Conservation (phyloP, 1,139 yeast species). For the Saccharomyces hybrid region DNA sequence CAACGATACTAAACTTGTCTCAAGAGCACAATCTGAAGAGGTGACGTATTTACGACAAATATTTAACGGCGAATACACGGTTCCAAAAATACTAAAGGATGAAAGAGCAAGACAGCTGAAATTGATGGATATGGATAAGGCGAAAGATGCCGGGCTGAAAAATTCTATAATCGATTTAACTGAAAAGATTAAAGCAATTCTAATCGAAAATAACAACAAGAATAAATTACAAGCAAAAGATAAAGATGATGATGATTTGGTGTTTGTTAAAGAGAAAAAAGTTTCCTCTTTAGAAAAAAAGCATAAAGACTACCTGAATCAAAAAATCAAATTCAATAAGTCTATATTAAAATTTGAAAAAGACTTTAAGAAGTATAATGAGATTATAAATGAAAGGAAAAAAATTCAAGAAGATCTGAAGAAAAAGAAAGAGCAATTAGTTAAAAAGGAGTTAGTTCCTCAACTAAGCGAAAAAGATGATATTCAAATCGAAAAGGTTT, state of each 20-base stretch:
- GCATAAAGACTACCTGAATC: constrained; percentile 22
- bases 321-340: constrained; percentile 19
- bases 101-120: constrained; percentile 25
- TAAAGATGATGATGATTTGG: constrained; percentile 26
- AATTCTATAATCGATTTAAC: constrained; percentile 24
- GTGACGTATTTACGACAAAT: constrained; percentile 31
- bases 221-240: constrained; percentile 1
- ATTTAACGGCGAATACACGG: constrained; percentile 31
- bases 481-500: constrained; percentile 34
- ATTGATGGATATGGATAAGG: constrained; percentile 18
- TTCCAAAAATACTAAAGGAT: constrained; percentile 26
- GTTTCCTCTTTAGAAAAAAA: constrained; percentile 24
- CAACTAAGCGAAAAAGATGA: constrained; percentile 32
- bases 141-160: constrained; percentile 9
- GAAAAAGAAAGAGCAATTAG: constrained; percentile 31
- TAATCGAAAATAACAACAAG: constrained; percentile 13
- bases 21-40: constrained; percentile 21
- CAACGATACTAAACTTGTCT: constrained; percentile 13
- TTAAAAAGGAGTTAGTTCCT: constrained; percentile 23
- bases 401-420: constrained; percentile 35
- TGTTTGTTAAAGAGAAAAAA: constrained; percentile 30
- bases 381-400: constrained; percentile 37
- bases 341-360: constrained; percentile 28
- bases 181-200: constrained; percentile 22
- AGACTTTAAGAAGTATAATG: constrained; percentile 38